These are phyloP conservation scores for Hordeum marinum DNA, from an alignment of 176 grass and related monocot species.

Conservation along the genomic window DNA sequence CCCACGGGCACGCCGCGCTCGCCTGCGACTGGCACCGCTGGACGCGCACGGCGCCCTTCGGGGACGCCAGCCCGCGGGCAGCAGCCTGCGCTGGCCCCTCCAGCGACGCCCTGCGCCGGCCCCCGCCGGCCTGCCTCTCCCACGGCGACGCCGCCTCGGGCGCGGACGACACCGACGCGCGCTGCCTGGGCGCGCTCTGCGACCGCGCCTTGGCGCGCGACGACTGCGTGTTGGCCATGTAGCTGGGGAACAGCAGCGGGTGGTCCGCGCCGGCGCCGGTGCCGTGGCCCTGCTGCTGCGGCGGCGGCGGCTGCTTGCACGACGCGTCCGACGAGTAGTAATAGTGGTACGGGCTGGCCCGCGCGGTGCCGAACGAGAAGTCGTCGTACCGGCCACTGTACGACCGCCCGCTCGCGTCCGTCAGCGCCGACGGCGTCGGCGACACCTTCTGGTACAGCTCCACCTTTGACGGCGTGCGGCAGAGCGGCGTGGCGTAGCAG, in stretches of 20 bases:
- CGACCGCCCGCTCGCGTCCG: slow-evolving; percentile 57
- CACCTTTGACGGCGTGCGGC: slow-evolving; percentile 48
- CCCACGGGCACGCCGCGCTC: slow-evolving; percentile 54
- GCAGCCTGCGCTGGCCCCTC: slow-evolving; percentile 27
- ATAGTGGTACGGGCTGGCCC: slow-evolving; percentile 32
- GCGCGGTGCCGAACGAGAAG: slow-evolving; percentile 72
- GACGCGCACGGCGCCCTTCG: slow-evolving; percentile 18
- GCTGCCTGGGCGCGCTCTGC: slow-evolving; percentile 68
- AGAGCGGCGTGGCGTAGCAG: slow-evolving; percentile 50
- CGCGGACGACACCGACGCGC: slow-evolving; percentile 40
- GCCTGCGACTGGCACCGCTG: slow-evolving; percentile 49
- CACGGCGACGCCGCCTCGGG: not conserved
- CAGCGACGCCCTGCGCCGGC: slow-evolving; percentile 44
- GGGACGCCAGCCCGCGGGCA: not conserved
- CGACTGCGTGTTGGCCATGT: slow-evolving; percentile 87
- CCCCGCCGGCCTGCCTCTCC: slow-evolving; percentile 44
- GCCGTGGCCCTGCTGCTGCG: not conserved
- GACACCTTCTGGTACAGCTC: slow-evolving; percentile 46
- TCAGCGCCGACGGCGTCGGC: slow-evolving; percentile 57
- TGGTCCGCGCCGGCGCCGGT: slow-evolving; percentile 17
- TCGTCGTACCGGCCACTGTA: slow-evolving; percentile 61
- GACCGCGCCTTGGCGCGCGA: slow-evolving; percentile 72
- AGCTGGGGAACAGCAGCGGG: slow-evolving; percentile 55
- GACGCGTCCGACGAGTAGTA: not conserved
- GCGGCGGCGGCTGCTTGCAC: not conserved